A percentile compares a stretch with the other conserved stretches of the same genome.
These are phyloP conservation scores for Schwanniomyces sp. DNA, from an alignment of 805 yeast species.

Conservation along the genomic window DNA sequence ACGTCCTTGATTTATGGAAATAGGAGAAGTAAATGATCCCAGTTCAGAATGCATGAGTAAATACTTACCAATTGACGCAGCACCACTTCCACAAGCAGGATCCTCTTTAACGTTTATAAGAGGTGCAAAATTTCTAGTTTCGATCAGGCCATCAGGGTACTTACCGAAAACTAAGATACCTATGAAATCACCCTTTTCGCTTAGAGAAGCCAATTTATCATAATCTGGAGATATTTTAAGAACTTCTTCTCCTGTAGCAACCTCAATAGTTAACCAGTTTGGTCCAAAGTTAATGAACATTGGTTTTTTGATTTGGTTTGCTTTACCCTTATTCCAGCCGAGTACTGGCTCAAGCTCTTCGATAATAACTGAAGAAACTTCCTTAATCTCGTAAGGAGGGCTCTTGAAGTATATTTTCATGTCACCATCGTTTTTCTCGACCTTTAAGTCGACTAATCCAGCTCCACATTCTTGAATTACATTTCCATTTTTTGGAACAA, in stretches of 20 bases:
- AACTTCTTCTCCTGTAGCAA: slow-evolving; percentile 30
- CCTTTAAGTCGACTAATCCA: slow-evolving; percentile 39
- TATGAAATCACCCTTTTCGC: slow-evolving; percentile 14
- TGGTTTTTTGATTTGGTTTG: slow-evolving; percentile 16
- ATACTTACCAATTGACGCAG: slow-evolving; percentile 28
- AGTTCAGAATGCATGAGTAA: slow-evolving; percentile 9
- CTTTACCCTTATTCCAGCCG: slow-evolving; percentile 5
- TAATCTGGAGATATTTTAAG: slow-evolving; percentile 31
- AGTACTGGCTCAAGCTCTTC: slow-evolving; percentile 8
- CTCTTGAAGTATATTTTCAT: slow-evolving; percentile 26
- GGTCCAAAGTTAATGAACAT: slow-evolving; percentile 45
- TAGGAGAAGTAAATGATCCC: slow-evolving; percentile 16
- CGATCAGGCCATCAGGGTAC: slow-evolving; percentile 16
- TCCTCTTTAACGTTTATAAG: slow-evolving; percentile 41
- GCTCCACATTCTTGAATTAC: slow-evolving; percentile 46
- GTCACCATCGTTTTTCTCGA: slow-evolving; percentile 14
- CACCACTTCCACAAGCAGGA: slow-evolving; percentile 47
- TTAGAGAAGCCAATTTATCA: slow-evolving; percentile 15
- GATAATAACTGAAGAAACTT: slow-evolving; percentile 7
- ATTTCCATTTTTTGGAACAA: slow-evolving; percentile 22
- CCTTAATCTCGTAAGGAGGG: slow-evolving; percentile 14
- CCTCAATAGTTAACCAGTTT: slow-evolving; percentile 40
- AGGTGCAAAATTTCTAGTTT: slow-evolving; percentile 47
- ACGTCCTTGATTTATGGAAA: slow-evolving; percentile 38
- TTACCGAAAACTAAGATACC: slow-evolving; percentile 45